Conservation (phyloP, 1,284 basidiomycete species). For the Irpex sp. region DNA sequence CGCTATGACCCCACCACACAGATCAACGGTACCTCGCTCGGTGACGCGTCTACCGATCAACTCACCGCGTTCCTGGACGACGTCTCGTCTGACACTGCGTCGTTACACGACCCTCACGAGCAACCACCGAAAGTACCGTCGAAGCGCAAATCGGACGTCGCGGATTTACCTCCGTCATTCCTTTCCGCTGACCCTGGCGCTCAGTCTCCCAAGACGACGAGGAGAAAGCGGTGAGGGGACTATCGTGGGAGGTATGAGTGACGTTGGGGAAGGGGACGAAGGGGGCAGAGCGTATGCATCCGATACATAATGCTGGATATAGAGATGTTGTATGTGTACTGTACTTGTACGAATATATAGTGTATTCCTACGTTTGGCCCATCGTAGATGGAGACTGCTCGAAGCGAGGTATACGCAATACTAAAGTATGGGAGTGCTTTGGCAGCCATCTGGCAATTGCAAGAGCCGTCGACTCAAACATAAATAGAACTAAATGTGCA, state of each 20-base stretch:
- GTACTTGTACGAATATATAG: slow-evolving; percentile 17
- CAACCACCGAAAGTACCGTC: slow-evolving; percentile 13
- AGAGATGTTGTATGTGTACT: slow-evolving; percentile 4
- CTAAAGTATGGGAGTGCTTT: background rate
- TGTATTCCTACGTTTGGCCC: slow-evolving; percentile 15
- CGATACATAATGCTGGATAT: slow-evolving; percentile 10
- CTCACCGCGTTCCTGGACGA: slow-evolving; percentile 43
- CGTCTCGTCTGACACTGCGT: slow-evolving; percentile 22
- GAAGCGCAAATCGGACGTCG: slow-evolving; percentile 48
- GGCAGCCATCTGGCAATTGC: background rate
- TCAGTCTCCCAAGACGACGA: slow-evolving; percentile 19
- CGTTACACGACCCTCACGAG: slow-evolving; percentile 11
- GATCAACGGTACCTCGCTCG: slow-evolving; percentile 25
- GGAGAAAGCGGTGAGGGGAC: slow-evolving; percentile 24
- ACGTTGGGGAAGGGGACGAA: too few relatives aligned
- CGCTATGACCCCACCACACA: slow-evolving; percentile 27
- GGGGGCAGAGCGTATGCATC: background rate
- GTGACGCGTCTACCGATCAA: slow-evolving; percentile 33
- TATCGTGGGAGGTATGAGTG: background rate
- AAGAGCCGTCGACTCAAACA: background rate
- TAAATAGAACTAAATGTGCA: background rate
- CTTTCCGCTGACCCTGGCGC: slow-evolving; percentile 8
- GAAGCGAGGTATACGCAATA: background rate
- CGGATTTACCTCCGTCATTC: slow-evolving; percentile 23
- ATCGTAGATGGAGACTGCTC: background rate